Base-by-base conservation (phyloP, 345 rosid genomes). In the Populus tremula region DNA sequence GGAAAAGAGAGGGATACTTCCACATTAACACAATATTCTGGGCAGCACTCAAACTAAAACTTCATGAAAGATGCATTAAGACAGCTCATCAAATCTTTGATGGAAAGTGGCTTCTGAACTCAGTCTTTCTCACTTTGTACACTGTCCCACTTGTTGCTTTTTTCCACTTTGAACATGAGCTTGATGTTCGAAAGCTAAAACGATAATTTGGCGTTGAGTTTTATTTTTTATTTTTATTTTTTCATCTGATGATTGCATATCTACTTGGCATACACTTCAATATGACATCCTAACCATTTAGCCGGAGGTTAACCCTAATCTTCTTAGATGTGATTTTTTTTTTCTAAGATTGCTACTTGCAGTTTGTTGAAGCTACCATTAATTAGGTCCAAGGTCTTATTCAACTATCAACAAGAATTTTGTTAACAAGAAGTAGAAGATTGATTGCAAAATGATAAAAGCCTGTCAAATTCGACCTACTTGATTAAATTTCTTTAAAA, bases 371-470 rank as follows among this genome's bases (percentile, higher is more conserved):
- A 39, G 13, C 29, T 20, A 38, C 2, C 54, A 76, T 56, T 27
- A 43, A 38, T 76, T 77, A 78, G 54, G 50, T 47, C 39, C 17
- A 49, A 72, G 3, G 71, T 71, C 53, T 17, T 65, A 25, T 23
- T 65, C 79, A 72, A 78, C 47, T 6, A 72, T 53, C 66, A 63
- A 25, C 62, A 79, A 20, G 8, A 11, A 45, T 25, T 8, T 61
- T 72, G 41, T 13, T 33, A 23, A 18, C 29, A 65, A 45, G 1
- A 50, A 18, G 5, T 2, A 20, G 43, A 65, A 36, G 8, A 47
- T 67, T 56, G 13, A 65, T 39, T 27, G 43, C 71, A 45, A 7
- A 25, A 64, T 49, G 21, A n/a, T 41, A 23, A 13, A 73, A 62
- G 50, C 73, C 50, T 23, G 8, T 27, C 35, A 49, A 68, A 64